Percentiles rank a stretch among this genome's conserved stretches.
phyloP scores from a whole-genome alignment of 2,329 filamentous ascomycete genomes.

The Sclerotinia borealis region DNA sequence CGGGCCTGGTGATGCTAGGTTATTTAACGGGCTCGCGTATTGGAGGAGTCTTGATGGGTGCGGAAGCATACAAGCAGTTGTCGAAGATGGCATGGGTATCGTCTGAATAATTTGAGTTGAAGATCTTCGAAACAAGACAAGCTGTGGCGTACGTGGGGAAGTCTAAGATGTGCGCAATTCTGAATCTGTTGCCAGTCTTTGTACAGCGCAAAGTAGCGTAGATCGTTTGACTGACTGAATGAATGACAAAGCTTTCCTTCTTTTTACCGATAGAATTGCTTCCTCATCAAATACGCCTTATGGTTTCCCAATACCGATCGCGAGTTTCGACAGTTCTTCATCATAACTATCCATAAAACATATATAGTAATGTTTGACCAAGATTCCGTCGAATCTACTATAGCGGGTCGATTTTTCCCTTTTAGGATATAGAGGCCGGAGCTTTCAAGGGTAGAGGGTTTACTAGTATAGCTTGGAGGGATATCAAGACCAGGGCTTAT shows the following conservation, averaged over 20 bases:
- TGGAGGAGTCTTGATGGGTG: constrained; percentile 8
- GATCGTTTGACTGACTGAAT: not conserved
- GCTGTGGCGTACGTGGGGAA: constrained; percentile 12
- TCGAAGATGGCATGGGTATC: constrained; percentile 11
- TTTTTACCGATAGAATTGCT: constrained; percentile 6
- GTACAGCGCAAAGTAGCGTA: constrained; percentile 10
- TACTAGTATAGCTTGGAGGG: not conserved
- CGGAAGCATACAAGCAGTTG: constrained; percentile 8
- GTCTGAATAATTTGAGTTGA: constrained; percentile 1
- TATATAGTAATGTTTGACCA: constrained; percentile 8
- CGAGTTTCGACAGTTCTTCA: constrained; percentile 27
- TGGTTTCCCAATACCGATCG: constrained; percentile 27
- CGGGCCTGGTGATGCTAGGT: not conserved
- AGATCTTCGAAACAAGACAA: constrained; percentile 7
- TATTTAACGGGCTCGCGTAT: not conserved
- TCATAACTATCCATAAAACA: constrained; percentile 25
- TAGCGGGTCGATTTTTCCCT: constrained; percentile 9
- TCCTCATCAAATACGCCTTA: constrained; percentile 19
- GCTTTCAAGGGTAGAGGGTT: constrained; percentile 4
- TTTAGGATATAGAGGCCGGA: constrained; percentile 7
- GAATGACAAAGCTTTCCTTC: constrained; percentile 7
- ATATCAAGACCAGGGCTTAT: constrained; percentile 1
- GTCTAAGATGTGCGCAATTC: constrained; percentile 12
- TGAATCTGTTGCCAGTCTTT: constrained; percentile 13
- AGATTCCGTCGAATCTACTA: constrained; percentile 6